Conservation (phyloP, 1,284 basidiomycete genomes). For the Marasmius oreades region DNA sequence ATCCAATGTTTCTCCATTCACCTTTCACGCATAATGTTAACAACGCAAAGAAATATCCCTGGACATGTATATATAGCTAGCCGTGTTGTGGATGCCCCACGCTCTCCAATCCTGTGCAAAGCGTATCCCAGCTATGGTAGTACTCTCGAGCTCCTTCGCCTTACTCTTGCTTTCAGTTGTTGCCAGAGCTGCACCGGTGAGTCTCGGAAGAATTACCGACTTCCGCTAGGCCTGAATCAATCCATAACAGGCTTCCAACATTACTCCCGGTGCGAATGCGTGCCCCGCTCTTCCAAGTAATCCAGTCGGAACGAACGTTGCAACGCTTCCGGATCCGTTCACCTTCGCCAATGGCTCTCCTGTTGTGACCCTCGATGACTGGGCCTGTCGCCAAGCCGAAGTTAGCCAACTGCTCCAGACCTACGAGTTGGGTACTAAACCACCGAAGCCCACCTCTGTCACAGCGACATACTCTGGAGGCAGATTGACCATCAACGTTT, state of each 20-base stretch:
- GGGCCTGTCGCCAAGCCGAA: constrained; percentile 45
- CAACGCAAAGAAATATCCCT: no score
- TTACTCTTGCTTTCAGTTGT: not conserved
- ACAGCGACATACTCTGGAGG: constrained; percentile 39
- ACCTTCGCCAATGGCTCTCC: constrained; percentile 16
- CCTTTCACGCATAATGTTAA: no score
- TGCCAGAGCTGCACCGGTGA: not conserved
- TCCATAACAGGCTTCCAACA: not conserved
- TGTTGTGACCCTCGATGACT: constrained; percentile 40
- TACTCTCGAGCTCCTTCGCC: not conserved
- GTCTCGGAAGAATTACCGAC: not conserved
- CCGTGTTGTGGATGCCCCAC: no score
- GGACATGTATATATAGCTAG: no score
- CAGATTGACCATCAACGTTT: constrained; percentile 41
- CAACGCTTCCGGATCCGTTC: constrained; percentile 12
- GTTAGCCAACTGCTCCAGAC: constrained; percentile 42
- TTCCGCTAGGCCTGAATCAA: not conserved
- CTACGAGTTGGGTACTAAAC: constrained; percentile 46
- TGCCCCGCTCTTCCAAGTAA: constrained; percentile 5
- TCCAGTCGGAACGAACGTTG: not conserved
- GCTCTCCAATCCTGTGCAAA: no score
- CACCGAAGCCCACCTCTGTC: constrained; percentile 36
- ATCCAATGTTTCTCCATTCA: no score
- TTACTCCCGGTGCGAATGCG: not conserved
- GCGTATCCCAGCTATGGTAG: not conserved